Base-by-base conservation (phyloP, 192 early-diverging fungal species). In the Paraglomus brasilianum region DNA sequence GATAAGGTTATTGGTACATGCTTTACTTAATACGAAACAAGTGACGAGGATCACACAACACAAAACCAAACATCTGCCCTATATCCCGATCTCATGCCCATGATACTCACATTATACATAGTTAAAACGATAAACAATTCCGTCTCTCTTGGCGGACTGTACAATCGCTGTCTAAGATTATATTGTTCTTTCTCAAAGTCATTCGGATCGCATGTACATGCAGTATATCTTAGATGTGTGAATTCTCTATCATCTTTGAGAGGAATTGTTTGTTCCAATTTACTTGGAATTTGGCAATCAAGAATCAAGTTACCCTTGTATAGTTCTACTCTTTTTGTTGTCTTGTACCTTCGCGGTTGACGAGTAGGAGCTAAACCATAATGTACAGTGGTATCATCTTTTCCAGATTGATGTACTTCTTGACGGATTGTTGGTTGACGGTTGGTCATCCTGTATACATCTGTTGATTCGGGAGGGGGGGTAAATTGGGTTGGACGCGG, bases 171-270 rank as follows among this genome's bases (percentile, higher is more conserved):
- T 2, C 89, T 76, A 8, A 92, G 74, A 38, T 77, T 81, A 76
- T 91, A 92, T 19, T 78, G 74, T 38, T 80, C 71, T 15, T 77
- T 69, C 61, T 78, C 45, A 60, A 91, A 92, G 50, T 88, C 81
- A 53, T 87, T 70, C 8, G 91, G 86, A 71, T 88, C 85, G 60
- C 81, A 87, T 9, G 88, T 90, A 36, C 77, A 83, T 36, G 90
- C 87, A 13, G 88, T 91, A 71, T 92, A 91, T 74, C 87, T 75
- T 80, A 90, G 83, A 66, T 88, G 82, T 56, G 86, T 88, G 69
- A 89, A 92, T 69, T 92, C 90, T 41, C 80, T 81, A 7, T 78
- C 82, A 19, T 83, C 62, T 17, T 66, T 80, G 38, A 82, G 77
- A 48, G 71, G 72, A 8, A 84, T 78, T 57, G 82, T 74, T 5